Evolutionary conservation across 441 rosid genomes (phyloP).

Genomic region (Metrosideros polymorpha): DNA sequence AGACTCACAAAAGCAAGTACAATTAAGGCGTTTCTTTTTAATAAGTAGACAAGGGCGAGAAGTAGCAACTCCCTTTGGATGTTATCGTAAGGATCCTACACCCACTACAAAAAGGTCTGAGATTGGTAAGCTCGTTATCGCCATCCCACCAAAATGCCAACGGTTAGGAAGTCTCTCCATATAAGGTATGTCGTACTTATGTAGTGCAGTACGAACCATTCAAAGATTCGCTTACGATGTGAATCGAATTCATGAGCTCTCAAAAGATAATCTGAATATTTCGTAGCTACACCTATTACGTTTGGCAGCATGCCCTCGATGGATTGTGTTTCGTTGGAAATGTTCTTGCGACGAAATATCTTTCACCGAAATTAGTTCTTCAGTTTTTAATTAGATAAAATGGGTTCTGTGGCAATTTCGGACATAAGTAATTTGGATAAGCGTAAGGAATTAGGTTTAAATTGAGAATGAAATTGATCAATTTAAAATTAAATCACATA

Average conservation of each 20-base stretch:
- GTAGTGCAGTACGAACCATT: background rate
- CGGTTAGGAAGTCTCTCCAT: background rate
- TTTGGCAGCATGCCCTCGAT: background rate
- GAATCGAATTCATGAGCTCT: background rate
- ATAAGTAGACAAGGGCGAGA: background rate
- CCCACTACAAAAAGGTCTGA: background rate
- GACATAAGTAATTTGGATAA: no score
- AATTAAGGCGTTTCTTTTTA: background rate
- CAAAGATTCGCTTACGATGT: rapidly evolving
- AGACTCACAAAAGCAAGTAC: background rate
- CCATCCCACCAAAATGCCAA: rapidly evolving
- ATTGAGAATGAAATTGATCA: no score
- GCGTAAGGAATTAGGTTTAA: no score
- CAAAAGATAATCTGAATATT: background rate
- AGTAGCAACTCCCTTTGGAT: background rate
- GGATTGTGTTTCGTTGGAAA: no score
- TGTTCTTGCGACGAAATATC: no score
- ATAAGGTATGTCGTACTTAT: background rate
- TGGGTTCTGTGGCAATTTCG: no score
- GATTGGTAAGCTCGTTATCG: background rate
- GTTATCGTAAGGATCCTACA: background rate
- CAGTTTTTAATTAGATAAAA: no score
- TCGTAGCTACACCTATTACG: background rate
- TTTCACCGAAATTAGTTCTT: no score
- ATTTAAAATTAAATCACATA: no score